Base-by-base conservation (phyloP, 164 flowering plant genomes). In the Piper longum region DNA sequence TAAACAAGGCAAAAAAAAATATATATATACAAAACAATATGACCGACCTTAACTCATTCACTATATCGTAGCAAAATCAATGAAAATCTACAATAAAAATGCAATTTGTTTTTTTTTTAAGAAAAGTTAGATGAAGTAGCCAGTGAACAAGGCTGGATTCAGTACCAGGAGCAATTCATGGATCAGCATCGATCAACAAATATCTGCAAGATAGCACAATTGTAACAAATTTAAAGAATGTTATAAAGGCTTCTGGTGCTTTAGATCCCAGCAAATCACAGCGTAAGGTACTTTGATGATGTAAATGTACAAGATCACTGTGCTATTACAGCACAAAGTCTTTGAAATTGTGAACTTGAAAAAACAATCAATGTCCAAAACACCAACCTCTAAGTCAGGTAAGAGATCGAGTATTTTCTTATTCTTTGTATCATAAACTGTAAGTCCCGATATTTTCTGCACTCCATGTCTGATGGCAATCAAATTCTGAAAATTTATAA, bases 381-480 rank as follows among this genome's bases (percentile, higher is more conserved):
- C 41, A 64, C 76, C 18, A 64, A 95, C 97, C 95, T 95, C 99
- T 59, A 84, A 45, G 71, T 88, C 96, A 5, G 86, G 80, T 59
- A 86, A 69, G 8, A 80, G 78, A 18, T 89, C 88, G 66, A 83
- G 81, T 36, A 78, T 74, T 74, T 70, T 87, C 70, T 80, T 81
- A 73, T 87, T 95, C 55, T 68, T 71, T 11, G 68, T 72, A 79
- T 90, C 89, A 66, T 78, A 79, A 54, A 87, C 77, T 16, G 83
- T 80, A 43, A 95, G 82, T 67, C 97, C 97, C 3, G 87, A 74
- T 62, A 95, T 86, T 75, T 75, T 91, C 78, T 88, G 97, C 59
- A 87, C 83, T 59, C 97, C 99, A 52, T 78, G 83, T 75, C 80
- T 86, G 2, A 83, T 79, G 63, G 97, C 96, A 72, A 95, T 82